Evolutionary conservation across 2,329 filamentous ascomycete genomes (phyloP), one percentile per base, ranked within the genome.

Genomic region (Pseudofabraea citricarpa): DNA sequence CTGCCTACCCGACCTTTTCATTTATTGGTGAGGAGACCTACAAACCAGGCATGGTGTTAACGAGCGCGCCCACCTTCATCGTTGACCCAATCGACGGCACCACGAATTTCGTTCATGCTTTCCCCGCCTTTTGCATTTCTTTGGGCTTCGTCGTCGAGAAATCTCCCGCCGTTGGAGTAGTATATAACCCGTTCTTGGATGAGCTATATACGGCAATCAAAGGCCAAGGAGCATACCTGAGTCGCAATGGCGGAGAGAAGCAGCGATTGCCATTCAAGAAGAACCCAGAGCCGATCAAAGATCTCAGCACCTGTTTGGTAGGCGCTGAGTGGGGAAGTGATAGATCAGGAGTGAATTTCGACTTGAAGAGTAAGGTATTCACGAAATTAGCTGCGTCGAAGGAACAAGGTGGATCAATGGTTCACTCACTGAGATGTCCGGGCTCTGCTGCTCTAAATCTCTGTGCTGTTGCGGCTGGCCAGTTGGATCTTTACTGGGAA

Each of bases 51-150:
- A 70, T 72, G 48, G 68, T 64, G 33, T 70, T 91, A 36, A 83
- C 79, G 0, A 63, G 72, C 22, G 74, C 74, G 13, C 86, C 87
- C 2, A 91, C 87, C 33, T 90, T 90, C 66, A 77, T 90, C 58
- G 82, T 87, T 52, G 87, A 91, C 61, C 87, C 87, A 35, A 90
- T 91, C 55, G 87, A 91, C 66, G 87, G 85, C 58, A 90, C 80
- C 6, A 88, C 83, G 40, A 90, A 90, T 72, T 90, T 91, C 58
- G 77, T 90, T 36, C 87, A 90, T 65, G 77, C 75, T 16, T 84
- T 87, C 65, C 84, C 85, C 4, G 75, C 80, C 56, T 85, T 87
- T 49, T 87, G 81, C 67, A 83, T 90, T 66, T 88, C 84, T 9
- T 79, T 91, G 24, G 87, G 86, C 36, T 73, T 91, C 45, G 75